Evolutionary conservation across 164 flowering plant species (phyloP), one percentile per base, ranked within the genome.

Genomic region (Litsea cubeba): DNA sequence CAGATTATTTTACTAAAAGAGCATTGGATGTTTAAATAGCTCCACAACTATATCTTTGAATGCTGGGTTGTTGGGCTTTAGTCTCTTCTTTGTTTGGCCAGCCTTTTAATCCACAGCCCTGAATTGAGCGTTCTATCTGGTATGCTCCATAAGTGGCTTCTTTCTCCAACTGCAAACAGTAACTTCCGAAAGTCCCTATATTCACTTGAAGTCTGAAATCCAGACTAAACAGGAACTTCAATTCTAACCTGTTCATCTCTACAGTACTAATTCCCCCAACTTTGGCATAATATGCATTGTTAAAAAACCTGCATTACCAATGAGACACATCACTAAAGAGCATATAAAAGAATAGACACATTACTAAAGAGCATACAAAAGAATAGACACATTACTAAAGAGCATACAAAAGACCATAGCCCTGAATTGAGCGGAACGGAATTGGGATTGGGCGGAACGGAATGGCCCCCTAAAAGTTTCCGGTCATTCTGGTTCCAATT

Each of bases 201-300:
- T 77, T 87, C 1, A 95, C 97, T n/a, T 89, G 85, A 65, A 95
- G 94, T 76, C 89, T 83, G 79, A 90, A 95, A 78, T 92, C 91
- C 30, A 95, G 74, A 68, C 85, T 79, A 79, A 87, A 92, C 82
- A 95, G 74, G 68, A 95, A 88, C 72, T 86, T 84, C 84, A 89
- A 81, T 84, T 95, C 98, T 87, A 95, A 70, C 65, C 84, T 85
- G 88, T 95, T 95, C 84, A 95, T 73, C 74, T 95, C 98, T 25
- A 68, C 73, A 1, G 90, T 89, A 84, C 86, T 88, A 49, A 95
- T 83, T 67, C 98, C 98, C 75, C 98, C 98, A 28, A 95, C 97
- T 85, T 85, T 89, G 40, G 97, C 98, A 82, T 91, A 95, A 81
- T 91, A 92, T 74, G 93, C 95, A 76, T 91, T 95, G 81, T 91